Evolutionary conservation across 768 basidiomycete genomes (phyloP), one percentile per base, ranked within the genome.

Genomic region (Lactarius evosmus): DNA sequence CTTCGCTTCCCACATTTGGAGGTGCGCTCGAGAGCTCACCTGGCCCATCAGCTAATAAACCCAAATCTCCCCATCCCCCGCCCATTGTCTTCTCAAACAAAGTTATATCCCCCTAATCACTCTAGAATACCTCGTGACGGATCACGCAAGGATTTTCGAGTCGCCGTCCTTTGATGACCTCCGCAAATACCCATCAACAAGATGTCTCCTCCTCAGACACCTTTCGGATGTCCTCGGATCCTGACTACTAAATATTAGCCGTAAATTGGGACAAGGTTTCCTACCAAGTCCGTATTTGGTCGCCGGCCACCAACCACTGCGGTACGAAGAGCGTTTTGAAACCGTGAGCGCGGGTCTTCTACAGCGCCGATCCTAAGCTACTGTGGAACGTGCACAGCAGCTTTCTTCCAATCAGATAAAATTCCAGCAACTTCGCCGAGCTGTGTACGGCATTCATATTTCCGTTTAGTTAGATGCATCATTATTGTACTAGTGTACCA

Each of bases 1-100:
- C 55, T 56, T 40, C 40, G 25, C 51, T 62, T 51, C 22, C 62
- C 32, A 27, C 34, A 46, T 46, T 33, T 44, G 46, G 46, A 46
- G 25, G 11, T 46, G 22, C 44, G 40, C 16, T 40, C 38, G 38
- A 14, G 17, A 17, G 5, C 3, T 16, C 14, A 14, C 36, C 36
- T 9, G 40, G 17, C 22, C 4, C n/a, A n/a, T 44, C 44, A n/a
- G 22, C 44, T 5, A 40, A 40, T 40, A 7, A 40, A 36, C 16
- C 5, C 36, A 17, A 19, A 19, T 33, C 61, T 58, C 29, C 36
- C 46, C 34, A 32, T 12, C 30, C 25, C 27, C 41, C n/a, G 32
- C 19, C n/a, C 56, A n/a, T 36, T 36, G 27, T 38, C 30, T 29
- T 32, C 29, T 52, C 2, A 11, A 50, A 50, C 27, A 12, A 50